Conservation (phyloP, 2,329 filamentous ascomycete genomes). For the Diplodia mutila region DNA sequence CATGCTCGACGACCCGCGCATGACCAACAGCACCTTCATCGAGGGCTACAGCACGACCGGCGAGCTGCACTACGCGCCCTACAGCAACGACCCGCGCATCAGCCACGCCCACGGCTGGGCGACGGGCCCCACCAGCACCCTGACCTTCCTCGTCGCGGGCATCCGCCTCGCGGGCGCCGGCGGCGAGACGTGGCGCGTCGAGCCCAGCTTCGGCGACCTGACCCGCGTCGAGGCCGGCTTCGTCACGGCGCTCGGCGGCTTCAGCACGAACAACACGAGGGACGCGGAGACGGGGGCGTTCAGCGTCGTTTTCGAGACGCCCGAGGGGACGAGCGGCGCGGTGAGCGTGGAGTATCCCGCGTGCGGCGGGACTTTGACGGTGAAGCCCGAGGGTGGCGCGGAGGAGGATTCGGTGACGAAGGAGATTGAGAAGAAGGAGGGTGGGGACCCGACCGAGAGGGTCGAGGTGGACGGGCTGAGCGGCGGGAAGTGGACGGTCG, state of each 20-base stretch:
- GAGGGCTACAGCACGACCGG: slow-evolving; percentile 63
- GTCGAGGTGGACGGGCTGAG: slow-evolving; percentile 31
- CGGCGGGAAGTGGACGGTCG: slow-evolving; percentile 35
- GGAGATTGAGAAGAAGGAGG: slow-evolving; percentile 1
- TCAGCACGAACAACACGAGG: slow-evolving; percentile 35
- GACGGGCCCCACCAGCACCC: slow-evolving; percentile 36
- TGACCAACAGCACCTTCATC: slow-evolving; percentile 61
- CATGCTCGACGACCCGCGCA: slow-evolving; percentile 61
- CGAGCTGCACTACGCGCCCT: slow-evolving; percentile 52
- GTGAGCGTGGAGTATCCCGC: slow-evolving; percentile 33
- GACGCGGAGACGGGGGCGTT: slow-evolving; percentile 20
- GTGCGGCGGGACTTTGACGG: slow-evolving; percentile 32
- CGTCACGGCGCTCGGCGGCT: slow-evolving; percentile 46
- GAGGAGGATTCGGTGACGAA: neutral
- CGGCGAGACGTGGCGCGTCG: slow-evolving; percentile 50
- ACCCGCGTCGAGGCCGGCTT: slow-evolving; percentile 51
- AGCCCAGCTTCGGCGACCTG: slow-evolving; percentile 51
- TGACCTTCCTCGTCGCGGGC: slow-evolving; percentile 50
- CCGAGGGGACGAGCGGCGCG: slow-evolving; percentile 37
- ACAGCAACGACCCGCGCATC: slow-evolving; percentile 43
- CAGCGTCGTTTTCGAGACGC: slow-evolving; percentile 40
- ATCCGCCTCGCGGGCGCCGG: slow-evolving; percentile 46
- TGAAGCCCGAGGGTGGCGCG: neutral
- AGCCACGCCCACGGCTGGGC: slow-evolving; percentile 51
- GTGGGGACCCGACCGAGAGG: neutral